phyloP scores from a whole-genome alignment of 2,329 filamentous ascomycete genomes.

The Amylocarpus encephaloides region DNA sequence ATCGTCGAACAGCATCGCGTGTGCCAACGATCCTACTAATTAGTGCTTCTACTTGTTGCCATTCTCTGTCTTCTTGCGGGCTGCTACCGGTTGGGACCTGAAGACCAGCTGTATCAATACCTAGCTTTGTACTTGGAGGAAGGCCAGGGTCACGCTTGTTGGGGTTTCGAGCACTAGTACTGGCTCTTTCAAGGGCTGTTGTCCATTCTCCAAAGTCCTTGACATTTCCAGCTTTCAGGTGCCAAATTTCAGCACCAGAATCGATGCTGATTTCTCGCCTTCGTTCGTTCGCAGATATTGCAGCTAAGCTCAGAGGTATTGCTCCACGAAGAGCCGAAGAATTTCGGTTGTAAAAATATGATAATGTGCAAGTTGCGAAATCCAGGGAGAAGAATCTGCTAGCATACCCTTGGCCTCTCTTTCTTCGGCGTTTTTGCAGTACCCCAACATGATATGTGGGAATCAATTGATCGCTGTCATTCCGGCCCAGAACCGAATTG shows the following conservation, averaged over 20 bases:
- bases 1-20: constrained; percentile 76
- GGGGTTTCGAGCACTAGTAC: constrained; percentile 54
- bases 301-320: constrained; percentile 85
- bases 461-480: constrained; percentile 39
- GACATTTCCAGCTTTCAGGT: constrained; percentile 73
- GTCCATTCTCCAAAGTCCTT: constrained; percentile 89
- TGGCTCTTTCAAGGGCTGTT: constrained; percentile 74
- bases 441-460: constrained; percentile 72
- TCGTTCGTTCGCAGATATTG: constrained; percentile 82
- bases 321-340: constrained; percentile 88
- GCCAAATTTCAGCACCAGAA: constrained; percentile 95
- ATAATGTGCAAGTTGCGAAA: constrained; percentile 87
- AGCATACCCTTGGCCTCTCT: constrained; percentile 90
- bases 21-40: constrained; percentile 83
- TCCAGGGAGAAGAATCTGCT: constrained; percentile 93
- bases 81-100: constrained; percentile 18
- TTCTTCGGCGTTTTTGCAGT: constrained; percentile 82
- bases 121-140: constrained; percentile 27
- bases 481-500: constrained; percentile 46
- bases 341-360: constrained; percentile 92
- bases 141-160: constrained; percentile 30
- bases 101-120: constrained; percentile 30
- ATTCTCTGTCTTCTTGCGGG: constrained; percentile 68
- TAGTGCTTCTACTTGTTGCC: constrained; percentile 78
- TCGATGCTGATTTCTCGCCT: constrained; percentile 92